phyloP scores from a whole-genome alignment of 2,329 filamentous ascomycete genomes.

The Cladosporium austrohemisphaericum region DNA sequence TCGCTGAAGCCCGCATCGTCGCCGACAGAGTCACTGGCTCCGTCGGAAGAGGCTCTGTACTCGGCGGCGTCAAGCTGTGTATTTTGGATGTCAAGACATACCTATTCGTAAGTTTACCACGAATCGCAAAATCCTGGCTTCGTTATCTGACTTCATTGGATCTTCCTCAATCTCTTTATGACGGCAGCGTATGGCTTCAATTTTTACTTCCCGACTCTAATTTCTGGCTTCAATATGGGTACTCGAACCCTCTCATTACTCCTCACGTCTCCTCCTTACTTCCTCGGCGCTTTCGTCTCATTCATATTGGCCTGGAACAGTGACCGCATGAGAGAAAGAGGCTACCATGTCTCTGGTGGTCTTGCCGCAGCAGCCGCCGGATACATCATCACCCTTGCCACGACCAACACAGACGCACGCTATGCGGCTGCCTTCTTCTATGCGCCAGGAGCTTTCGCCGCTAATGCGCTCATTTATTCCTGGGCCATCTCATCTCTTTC shows the following conservation, averaged over 20 bases:
- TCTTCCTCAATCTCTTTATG: conserved; percentile 1
- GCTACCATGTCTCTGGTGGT: conserved; percentile 30
- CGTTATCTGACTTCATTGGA: neutral
- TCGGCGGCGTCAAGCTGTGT: conserved; percentile 18
- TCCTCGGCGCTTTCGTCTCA: conserved; percentile 23
- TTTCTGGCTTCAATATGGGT: conserved; percentile 32
- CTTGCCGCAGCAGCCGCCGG: neutral
- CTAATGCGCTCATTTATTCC: conserved; percentile 35
- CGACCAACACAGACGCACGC: conserved; percentile 14
- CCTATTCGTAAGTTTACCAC: conserved; percentile 15
- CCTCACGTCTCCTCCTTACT: conserved; percentile 31
- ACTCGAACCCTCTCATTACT: conserved; percentile 32
- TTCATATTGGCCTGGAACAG: conserved; percentile 33
- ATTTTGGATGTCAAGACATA: conserved; percentile 23
- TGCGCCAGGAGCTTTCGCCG: conserved; percentile 32
- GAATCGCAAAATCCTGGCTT: neutral
- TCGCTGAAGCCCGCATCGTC: conserved; percentile 38
- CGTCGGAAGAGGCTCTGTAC: neutral
- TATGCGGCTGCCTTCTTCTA: conserved; percentile 35
- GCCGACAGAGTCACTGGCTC: conserved; percentile 10
- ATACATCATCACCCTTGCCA: conserved; percentile 3
- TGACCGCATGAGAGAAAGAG: conserved; percentile 38
- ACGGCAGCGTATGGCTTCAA: neutral
- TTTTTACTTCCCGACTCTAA: conserved; percentile 1
- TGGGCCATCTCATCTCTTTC: conserved; percentile 36